Conservation (phyloP, 176 grass and related monocot species). For the Musa itinerans region DNA sequence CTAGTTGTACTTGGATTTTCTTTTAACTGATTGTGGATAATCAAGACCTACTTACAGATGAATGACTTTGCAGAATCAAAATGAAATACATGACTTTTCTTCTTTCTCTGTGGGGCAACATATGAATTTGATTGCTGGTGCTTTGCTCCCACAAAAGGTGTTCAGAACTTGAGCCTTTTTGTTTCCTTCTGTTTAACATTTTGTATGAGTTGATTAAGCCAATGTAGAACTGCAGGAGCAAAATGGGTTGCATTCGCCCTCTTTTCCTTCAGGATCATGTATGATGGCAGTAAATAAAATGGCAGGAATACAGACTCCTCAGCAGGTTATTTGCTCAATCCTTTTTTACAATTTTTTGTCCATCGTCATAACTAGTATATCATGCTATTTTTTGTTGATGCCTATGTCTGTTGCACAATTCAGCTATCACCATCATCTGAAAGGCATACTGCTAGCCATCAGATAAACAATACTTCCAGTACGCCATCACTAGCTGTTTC, state of each 20-base stretch:
- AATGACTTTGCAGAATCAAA: slow-evolving; percentile 4
- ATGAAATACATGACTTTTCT: slow-evolving; percentile 2
- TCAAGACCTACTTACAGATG: not conserved
- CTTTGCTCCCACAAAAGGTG: not conserved
- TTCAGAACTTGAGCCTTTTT: not conserved
- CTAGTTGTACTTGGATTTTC: not conserved
- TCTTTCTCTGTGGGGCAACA: slow-evolving; percentile 11
- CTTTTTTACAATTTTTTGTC: not conserved
- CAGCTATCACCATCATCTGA: slow-evolving; percentile 12
- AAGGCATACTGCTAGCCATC: slow-evolving; percentile 4
- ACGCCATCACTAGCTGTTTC: slow-evolving; percentile 7
- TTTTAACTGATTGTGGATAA: not conserved
- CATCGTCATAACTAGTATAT: not conserved
- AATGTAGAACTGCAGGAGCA: slow-evolving; percentile 7
- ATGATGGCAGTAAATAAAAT: slow-evolving; percentile 1
- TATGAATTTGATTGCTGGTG: slow-evolving; percentile 2
- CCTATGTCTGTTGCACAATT: not conserved
- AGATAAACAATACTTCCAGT: slow-evolving; percentile 7
- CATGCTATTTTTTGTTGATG: slow-evolving; percentile 3
- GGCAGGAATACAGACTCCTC: not conserved
- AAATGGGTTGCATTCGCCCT: slow-evolving; percentile 15
- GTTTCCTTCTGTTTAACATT: not conserved
- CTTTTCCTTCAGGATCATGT: not conserved
- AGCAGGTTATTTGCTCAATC: slow-evolving; percentile 16
- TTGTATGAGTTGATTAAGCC: not conserved